Conservation (phyloP, 768 basidiomycete genomes). For the Tylopilus felleus region DNA sequence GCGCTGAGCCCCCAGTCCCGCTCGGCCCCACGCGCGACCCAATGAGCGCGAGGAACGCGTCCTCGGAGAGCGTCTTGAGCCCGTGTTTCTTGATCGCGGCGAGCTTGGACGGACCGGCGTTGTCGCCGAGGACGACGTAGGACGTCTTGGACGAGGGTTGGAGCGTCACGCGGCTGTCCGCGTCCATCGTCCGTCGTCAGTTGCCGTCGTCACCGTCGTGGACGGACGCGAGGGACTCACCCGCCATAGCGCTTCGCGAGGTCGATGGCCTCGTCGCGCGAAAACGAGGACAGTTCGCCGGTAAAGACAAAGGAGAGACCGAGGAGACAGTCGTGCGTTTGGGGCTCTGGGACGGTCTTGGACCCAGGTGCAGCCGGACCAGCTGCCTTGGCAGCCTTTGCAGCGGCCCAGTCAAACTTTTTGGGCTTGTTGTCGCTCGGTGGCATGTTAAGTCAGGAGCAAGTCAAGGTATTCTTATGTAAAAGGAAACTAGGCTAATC, state of each 20-base stretch:
- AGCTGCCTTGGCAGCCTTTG: constrained; percentile 58
- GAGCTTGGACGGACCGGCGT: constrained; percentile 89
- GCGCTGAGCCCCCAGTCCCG: constrained; percentile 27
- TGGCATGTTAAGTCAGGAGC: constrained; percentile 5
- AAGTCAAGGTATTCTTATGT: no score
- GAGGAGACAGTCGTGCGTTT: constrained; percentile 75
- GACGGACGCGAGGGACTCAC: constrained; percentile 42
- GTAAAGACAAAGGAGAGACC: constrained; percentile 95
- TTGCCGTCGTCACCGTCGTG: no score
- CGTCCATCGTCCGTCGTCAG: neutral
- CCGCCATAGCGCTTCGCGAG: constrained; percentile 91
- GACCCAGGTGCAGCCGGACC: constrained; percentile 57
- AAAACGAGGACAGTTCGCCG: constrained; percentile 83
- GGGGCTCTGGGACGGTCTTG: constrained; percentile 63
- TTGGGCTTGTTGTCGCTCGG: no score
- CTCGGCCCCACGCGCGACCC: constrained; percentile 57
- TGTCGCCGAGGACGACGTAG: constrained; percentile 83
- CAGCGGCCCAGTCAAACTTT: constrained; percentile 45
- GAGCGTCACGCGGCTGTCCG: constrained; percentile 77
- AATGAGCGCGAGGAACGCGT: constrained; percentile 83
- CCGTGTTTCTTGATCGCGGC: constrained; percentile 78
- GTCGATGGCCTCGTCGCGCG: constrained; percentile 83
- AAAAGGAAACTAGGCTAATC: constrained; percentile 11
- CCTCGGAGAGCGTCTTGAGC: constrained; percentile 76
- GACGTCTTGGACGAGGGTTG: constrained; percentile 89